Evolutionary conservation across 768 basidiomycete species (phyloP), one percentile per base, ranked within the genome.

Genomic region (Boletus speciosus): DNA sequence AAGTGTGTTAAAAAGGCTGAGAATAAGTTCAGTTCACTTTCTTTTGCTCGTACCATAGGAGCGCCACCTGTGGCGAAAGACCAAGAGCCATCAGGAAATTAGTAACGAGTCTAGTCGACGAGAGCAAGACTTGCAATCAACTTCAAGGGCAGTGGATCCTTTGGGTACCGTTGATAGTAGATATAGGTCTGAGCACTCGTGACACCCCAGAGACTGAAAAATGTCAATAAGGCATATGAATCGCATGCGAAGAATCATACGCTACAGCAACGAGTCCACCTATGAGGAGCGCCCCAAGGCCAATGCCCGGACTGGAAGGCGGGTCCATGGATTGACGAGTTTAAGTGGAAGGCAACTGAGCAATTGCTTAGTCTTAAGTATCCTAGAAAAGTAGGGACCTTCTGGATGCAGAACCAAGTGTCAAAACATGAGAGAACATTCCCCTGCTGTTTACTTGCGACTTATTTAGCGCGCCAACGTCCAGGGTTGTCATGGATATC

Each of bases 191-290:
- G 82, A 15, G 76, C 75, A 53, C 75, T 80, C 11, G 79, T 81
- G 6, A 83, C 63, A 3, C 82, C 82, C 74, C 77, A 84, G 16
- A 83, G 64, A n/a, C 82, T 84, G 32, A 36, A 38, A 19, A 34
- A 27, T 12, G n/a, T 52, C 29, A 51, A 41, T 36, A 34, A 52
- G 25, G 32, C 1, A 7, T 11, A 11, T 16, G 25, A 47, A 41
- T 21, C 43, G 2, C 21, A 19, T 34, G 47, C 25, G 10, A 43
- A 41, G 23, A 35, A 47, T 62, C 79, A 44, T 63, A 84, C 83
- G 77, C 76, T 66, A 78, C 76, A n/a, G 81, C 77, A 36, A 76
- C 56, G 46, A 84, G 70, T 7, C 81, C 82, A n/a, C 82, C 83
- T 11, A 83, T 46, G 19, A 84, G 69, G 39, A 83, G 66, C 21